These are phyloP conservation scores for Sporothrix brasiliensis DNA, from an alignment of 2,329 filamentous ascomycete genomes.

Conservation along the genomic window DNA sequence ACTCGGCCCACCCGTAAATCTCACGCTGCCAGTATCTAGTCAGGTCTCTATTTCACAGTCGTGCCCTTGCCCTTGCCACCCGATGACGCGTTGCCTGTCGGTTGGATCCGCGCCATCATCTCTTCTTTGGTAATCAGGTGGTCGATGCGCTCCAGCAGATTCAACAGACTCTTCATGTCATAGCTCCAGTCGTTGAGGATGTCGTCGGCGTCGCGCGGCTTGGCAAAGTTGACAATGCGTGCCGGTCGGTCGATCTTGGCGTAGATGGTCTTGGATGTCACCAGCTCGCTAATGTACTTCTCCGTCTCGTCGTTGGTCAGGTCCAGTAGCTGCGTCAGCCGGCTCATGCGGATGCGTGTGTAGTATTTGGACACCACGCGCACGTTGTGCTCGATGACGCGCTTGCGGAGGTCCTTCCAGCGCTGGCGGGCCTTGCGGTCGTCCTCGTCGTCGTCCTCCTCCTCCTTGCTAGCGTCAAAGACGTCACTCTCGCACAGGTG, in stretches of 20 bases:
- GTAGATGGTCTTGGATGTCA: slow-evolving; percentile 96
- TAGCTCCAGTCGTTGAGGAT: slow-evolving; percentile 97
- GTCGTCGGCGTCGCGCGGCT: slow-evolving; percentile 92
- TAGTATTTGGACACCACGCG: slow-evolving; percentile 98
- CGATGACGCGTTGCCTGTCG: slow-evolving; percentile 48
- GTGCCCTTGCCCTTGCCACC: slow-evolving; percentile 45
- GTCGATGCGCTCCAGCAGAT: slow-evolving; percentile 82
- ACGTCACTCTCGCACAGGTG: slow-evolving; percentile 89
- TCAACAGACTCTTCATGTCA: slow-evolving; percentile 75
- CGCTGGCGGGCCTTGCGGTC: slow-evolving; percentile 82
- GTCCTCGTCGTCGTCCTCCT: slow-evolving; percentile 63
- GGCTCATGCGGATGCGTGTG: slow-evolving; percentile 90
- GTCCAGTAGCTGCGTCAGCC: slow-evolving; percentile 87
- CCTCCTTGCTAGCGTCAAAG: slow-evolving; percentile 69
- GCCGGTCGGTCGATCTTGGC: slow-evolving; percentile 96
- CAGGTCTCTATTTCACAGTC: slow-evolving; percentile 43
- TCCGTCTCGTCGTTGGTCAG: slow-evolving; percentile 94
- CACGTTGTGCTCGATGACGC: slow-evolving; percentile 98
- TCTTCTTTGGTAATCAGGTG: slow-evolving; percentile 99
- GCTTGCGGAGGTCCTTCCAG: slow-evolving; percentile 95
- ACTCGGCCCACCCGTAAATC: neutral
- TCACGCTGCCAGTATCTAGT: neutral
- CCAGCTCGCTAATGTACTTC: slow-evolving; percentile 96
- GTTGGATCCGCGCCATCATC: slow-evolving; percentile 98
- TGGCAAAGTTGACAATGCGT: slow-evolving; percentile 88